Evolutionary conservation across 2,329 filamentous ascomycete species (phyloP), one percentile per base, ranked within the genome.

Genomic region (Coniochaeta hoffmannii): DNA sequence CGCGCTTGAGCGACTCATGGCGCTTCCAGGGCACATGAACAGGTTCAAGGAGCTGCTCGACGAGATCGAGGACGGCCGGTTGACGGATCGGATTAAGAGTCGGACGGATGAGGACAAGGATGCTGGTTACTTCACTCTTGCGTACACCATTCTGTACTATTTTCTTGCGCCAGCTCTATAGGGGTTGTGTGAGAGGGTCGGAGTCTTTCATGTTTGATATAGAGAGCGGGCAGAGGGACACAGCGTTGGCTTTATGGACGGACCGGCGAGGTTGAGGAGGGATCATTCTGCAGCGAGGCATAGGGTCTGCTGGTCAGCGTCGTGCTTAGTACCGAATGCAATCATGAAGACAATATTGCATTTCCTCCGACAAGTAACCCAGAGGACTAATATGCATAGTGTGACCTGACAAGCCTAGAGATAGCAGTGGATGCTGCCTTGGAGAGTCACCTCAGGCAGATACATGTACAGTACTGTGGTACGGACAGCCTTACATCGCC

Each of bases 71-170:
- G 65, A 67, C 2, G 78, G 76, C 2, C 55, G 58, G 8, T 68
- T 75, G 64, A 75, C 76, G 2, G 56, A 59, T 10, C 60, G 59
- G 3, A 69, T 75, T 53, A 57, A 66, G 46, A 58, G 41, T 12
- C 57, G 2, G 59, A 55, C 14, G 58, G 55, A 59, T 44, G 63
- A 61, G 30, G 56, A 58, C 51, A 57, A 63, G 3, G 55, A 15
- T 3, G 36, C 36, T 4, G 36, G 59, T 32, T 82, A 79, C 57
- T 70, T 80, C 41, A 67, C 71, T 44, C 63, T 82, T 52, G 76
- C 76, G 10, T 85, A 86, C 57, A 69, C 74, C 10, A 74, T 85
- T 35, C 61, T 86, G 31, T 74, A 77, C 54, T 79, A 80, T 61
- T 76, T 79, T 49, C 65, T 85, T 22, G 67, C 73, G 11, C 76